Conservation (phyloP, 495 filamentous ascomycete genomes). For the Talaromyces borbonicus region DNA sequence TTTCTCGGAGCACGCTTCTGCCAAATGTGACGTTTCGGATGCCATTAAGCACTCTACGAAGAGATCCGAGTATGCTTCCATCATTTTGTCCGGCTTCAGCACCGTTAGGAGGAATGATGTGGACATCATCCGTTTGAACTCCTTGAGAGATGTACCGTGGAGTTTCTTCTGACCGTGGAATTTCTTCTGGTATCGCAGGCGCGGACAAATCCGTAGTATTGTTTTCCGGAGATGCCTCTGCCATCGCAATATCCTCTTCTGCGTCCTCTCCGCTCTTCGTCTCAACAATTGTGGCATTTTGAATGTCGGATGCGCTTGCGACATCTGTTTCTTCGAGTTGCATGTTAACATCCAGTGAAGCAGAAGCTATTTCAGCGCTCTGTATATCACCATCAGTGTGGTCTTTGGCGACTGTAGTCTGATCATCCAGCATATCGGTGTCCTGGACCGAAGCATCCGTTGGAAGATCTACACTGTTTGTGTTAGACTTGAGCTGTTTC, state of each 20-base stretch:
- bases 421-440: neutral
- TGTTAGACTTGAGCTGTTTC: slow-evolving; percentile 8
- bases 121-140: slow-evolving; percentile 5
- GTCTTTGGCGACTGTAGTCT: neutral
- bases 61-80: slow-evolving; percentile 33
- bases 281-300: neutral
- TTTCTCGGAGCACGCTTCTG: slow-evolving; percentile 41
- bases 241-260: neutral
- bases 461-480: neutral
- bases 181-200: neutral
- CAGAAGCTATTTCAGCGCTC: neutral
- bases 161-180: neutral
- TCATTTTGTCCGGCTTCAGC: slow-evolving; percentile 7
- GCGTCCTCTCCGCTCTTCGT: slow-evolving; percentile 7
- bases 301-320: neutral
- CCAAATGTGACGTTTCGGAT: slow-evolving; percentile 42
- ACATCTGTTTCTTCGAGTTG: slow-evolving; percentile 11
- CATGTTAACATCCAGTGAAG: slow-evolving; percentile 9
- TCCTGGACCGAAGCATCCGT: slow-evolving; percentile 7
- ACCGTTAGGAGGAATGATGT: neutral
- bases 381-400: neutral
- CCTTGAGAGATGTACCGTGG: slow-evolving; percentile 2
- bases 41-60: slow-evolving; percentile 40
- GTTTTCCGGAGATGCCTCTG: neutral
- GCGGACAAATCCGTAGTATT: neutral